Evolutionary conservation across 768 basidiomycete species (phyloP).

Genomic region (Hericium rajendrae): DNA sequence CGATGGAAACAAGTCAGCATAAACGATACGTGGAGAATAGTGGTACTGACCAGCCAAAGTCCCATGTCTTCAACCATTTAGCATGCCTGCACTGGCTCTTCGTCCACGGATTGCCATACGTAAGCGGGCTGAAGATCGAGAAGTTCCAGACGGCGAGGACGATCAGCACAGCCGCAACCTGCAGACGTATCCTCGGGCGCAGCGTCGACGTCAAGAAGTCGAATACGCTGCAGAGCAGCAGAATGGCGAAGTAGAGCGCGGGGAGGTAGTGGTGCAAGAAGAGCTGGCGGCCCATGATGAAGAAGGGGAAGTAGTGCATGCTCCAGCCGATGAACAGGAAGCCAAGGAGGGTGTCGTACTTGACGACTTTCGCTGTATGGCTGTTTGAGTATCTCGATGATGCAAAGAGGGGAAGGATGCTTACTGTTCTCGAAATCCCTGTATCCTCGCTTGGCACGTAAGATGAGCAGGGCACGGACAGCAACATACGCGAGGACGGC

Average conservation of each 20-base stretch:
- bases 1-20: constrained; percentile 1
- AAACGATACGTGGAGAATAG: neutral
- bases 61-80: constrained; percentile 91
- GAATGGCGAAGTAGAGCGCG: constrained; percentile 86
- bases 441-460: constrained; percentile 86
- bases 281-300: constrained; percentile 91
- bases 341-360: constrained; percentile 84
- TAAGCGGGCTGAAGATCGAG: constrained; percentile 66
- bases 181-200: constrained; percentile 65
- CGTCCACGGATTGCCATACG: constrained; percentile 86
- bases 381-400: neutral
- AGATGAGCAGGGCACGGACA: constrained; percentile 69
- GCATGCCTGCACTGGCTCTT: constrained; percentile 63
- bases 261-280: constrained; percentile 99
- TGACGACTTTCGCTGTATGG: constrained; percentile 70
- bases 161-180: constrained; percentile 68
- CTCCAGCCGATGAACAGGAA: constrained; percentile 91
- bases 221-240: constrained; percentile 68
- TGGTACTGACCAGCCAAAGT: constrained; percentile 74
- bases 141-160: constrained; percentile 74
- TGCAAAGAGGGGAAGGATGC: constrained; percentile 20
- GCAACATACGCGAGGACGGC: constrained; percentile 58
- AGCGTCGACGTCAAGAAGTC: constrained; percentile 78
- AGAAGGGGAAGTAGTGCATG: constrained; percentile 95
- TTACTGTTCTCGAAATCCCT: constrained; percentile 87